Evolutionary conservation across 768 basidiomycete species (phyloP).

Genomic region (Leccinum barrowsii): DNA sequence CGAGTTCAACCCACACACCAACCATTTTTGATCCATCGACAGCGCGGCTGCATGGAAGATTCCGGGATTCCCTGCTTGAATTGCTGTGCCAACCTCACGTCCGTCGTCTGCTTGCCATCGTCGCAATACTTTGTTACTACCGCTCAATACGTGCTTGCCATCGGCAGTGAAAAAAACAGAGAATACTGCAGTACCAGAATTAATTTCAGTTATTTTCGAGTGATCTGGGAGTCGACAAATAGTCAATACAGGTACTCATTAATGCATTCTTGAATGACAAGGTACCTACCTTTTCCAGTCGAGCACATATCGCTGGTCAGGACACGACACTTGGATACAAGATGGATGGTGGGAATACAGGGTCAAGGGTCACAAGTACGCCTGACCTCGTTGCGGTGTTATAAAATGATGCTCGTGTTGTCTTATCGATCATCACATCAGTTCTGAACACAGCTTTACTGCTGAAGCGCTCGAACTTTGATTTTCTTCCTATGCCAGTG

Average conservation of each 20-base stretch:
- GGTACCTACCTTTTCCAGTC: background rate
- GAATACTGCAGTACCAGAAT: background rate
- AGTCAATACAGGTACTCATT: background rate
- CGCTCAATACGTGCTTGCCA: background rate
- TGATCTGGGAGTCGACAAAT: background rate
- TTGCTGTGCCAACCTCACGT: background rate
- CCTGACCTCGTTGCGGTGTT: no score
- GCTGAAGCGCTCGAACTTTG: no score
- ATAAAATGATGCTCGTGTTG: no score
- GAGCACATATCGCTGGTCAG: background rate
- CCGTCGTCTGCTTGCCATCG: background rate
- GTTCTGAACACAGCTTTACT: no score
- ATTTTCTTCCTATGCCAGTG: no score
- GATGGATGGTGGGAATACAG: no score
- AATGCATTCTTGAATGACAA: background rate
- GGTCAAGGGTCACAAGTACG: no score
- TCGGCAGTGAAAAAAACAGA: background rate
- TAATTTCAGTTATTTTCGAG: background rate
- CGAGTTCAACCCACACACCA: background rate
- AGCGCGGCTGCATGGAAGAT: background rate
- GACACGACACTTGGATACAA: background rate
- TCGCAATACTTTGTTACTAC: background rate
- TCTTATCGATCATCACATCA: no score
- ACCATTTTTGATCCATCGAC: background rate
- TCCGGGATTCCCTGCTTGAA: background rate